phyloP scores from a whole-genome alignment of 2,329 filamentous ascomycete species.

The Meredithiella fracta region DNA sequence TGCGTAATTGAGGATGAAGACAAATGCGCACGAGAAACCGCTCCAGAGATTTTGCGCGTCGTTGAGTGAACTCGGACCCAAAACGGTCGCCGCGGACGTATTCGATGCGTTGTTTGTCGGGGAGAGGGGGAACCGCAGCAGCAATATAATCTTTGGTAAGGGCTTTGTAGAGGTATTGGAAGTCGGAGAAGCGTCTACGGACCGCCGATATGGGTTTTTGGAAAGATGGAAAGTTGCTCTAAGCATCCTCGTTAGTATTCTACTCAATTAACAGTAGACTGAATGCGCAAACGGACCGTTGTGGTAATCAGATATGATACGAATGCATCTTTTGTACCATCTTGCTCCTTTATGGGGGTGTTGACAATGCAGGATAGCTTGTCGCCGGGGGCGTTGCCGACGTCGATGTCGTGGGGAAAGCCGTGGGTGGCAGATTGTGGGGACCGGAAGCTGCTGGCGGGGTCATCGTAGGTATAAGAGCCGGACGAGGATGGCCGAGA shows the following conservation, averaged over 20 bases:
- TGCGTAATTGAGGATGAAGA: slow-evolving; percentile 74
- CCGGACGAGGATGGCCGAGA: slow-evolving; percentile 2
- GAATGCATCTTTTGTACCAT: slow-evolving; percentile 91
- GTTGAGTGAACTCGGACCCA: slow-evolving; percentile 75
- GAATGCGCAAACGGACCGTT: slow-evolving; percentile 36
- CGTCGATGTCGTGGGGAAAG: slow-evolving; percentile 10
- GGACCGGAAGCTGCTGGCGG: slow-evolving; percentile 4
- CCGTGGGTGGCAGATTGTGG: slow-evolving; percentile 1
- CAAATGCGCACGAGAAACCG: slow-evolving; percentile 78
- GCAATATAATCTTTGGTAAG: slow-evolving; percentile 76
- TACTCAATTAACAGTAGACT: not conserved
- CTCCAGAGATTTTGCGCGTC: slow-evolving; percentile 77
- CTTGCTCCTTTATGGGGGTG: slow-evolving; percentile 81
- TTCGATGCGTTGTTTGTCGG: slow-evolving; percentile 98
- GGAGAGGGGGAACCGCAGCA: slow-evolving; percentile 82
- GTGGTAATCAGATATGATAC: slow-evolving; percentile 92
- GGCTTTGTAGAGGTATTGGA: slow-evolving; percentile 88
- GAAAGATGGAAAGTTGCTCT: slow-evolving; percentile 93
- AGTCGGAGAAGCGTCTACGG: slow-evolving; percentile 90
- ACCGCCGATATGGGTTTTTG: slow-evolving; percentile 64
- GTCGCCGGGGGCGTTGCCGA: slow-evolving; percentile 22
- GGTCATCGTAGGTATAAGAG: slow-evolving; percentile 9
- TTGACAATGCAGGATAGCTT: slow-evolving; percentile 69
- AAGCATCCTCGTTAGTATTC: slow-evolving; percentile 9
- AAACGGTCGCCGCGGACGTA: slow-evolving; percentile 95